Base-by-base conservation (phyloP, 495 filamentous ascomycete genomes). In the Letharia lupina region DNA sequence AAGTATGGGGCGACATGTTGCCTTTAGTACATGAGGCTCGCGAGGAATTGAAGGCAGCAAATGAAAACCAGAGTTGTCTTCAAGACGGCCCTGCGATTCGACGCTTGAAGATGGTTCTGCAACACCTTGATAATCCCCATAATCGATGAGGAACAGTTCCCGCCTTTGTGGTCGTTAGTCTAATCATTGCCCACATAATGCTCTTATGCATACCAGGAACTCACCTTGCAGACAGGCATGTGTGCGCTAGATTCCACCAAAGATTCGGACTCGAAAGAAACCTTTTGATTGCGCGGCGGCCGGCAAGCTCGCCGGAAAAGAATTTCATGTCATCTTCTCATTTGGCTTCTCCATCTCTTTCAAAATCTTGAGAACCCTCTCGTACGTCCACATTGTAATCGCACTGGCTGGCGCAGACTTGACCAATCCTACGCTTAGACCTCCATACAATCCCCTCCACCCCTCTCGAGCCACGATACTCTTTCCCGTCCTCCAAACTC, bases 351-450 rank as follows among this genome's bases (percentile, higher is more conserved):
- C 66, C 37, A 72, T 72, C 50, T 81, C 76, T 44, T 81, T 80
- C 52, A 91, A 75, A 9, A 86, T 70, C 65, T 74, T 81, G 74
- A 95, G 74, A 9, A 81, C 83, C 69, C 84, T 76, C 77, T 97
- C 94, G 77, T 97, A 98, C 2, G 93, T 97, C 94, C 95, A 99
- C 90, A 99, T 94, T 0, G 94, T 99, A 28, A 96, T 86, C 3
- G 94, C 95, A 76, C 91, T 96, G 31, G 95, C 87, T 58, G 94
- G 94, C 40, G 93, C 95, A 20, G 94, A 91, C 80, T 99, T 99
- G 66, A 97, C 68, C 76, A 99, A 74, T 70, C 91, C 91, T 4
- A 98, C 91, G 6, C 87, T 87, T 67, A 99, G 75, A 4, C 94
- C 94, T 58, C 91, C 80, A 75, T 98, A 99, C 65, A 99, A 71